A percentile compares a stretch with the other conserved stretches of the same genome.
phyloP scores from a whole-genome alignment of 805 yeast genomes.

The Myxozyma neotropica region DNA sequence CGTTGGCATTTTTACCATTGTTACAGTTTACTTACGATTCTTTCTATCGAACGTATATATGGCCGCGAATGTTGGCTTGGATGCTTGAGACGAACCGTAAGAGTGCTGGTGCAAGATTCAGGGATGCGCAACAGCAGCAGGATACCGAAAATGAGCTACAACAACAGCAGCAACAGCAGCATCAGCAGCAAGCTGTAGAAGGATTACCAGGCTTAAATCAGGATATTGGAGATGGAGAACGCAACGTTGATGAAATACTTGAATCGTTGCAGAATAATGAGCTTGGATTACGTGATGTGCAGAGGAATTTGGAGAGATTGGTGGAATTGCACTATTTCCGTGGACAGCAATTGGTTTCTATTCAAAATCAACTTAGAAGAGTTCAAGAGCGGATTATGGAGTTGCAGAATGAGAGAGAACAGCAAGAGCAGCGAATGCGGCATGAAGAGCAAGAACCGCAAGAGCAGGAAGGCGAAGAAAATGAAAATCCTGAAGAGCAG shows the following conservation, averaged over 20 bases:
- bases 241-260: not conserved
- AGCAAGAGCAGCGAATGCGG: not conserved
- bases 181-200: not conserved
- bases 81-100: not conserved
- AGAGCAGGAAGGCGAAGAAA: not conserved
- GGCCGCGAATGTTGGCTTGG: conserved; percentile 4
- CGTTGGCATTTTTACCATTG: not conserved
- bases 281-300: not conserved
- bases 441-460: not conserved
- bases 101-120: not conserved
- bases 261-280: not conserved
- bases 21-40: not conserved
- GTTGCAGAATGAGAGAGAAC: not conserved
- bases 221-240: not conserved
- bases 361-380: not conserved
- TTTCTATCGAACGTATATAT: not conserved
- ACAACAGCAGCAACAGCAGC: not conserved
- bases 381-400: not conserved
- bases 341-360: not conserved
- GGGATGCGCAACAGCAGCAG: too few species aligned
- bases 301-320: not conserved
- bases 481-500: not conserved
- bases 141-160: too few species aligned
- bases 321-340: not conserved
- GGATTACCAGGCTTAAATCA: not conserved